Evolutionary conservation across 352 stramenopile genomes (phyloP).

Genomic region (Blastocystis hominis): DNA sequence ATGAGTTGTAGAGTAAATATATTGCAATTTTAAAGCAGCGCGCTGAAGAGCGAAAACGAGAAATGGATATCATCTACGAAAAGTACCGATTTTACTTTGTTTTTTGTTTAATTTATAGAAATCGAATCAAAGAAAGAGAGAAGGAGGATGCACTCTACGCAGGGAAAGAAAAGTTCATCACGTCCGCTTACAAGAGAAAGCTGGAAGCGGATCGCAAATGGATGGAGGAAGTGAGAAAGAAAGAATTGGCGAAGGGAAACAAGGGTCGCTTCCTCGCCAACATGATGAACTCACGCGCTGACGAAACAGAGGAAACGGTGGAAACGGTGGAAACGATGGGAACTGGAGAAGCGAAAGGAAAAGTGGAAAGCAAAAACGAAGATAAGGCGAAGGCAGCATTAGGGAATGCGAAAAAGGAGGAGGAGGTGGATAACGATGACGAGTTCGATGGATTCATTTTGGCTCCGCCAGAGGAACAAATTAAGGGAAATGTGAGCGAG

Average conservation of each 20-base stretch:
- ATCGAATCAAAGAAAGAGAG: constrained; percentile 69
- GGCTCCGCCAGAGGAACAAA: constrained; percentile 21
- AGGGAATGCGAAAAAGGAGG: background rate
- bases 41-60: background rate
- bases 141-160: constrained; percentile 70
- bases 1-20: background rate
- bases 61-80: constrained; percentile 24
- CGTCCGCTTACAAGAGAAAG: constrained; percentile 76
- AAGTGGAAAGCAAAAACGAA: background rate
- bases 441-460: constrained; percentile 16
- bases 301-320: no score
- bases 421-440: background rate
- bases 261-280: background rate
- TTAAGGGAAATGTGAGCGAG: constrained; percentile 25
- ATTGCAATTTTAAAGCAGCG: background rate
- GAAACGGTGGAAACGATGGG: no score
- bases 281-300: background rate
- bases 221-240: background rate
- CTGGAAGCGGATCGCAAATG: constrained; percentile 59
- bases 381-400: background rate
- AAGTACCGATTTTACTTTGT: background rate
- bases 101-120: background rate
- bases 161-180: constrained; percentile 77
- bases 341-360: no score
- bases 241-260: background rate